Conservation (phyloP, 352 stramenopile species). For the Pythium vanterpoolii region DNA sequence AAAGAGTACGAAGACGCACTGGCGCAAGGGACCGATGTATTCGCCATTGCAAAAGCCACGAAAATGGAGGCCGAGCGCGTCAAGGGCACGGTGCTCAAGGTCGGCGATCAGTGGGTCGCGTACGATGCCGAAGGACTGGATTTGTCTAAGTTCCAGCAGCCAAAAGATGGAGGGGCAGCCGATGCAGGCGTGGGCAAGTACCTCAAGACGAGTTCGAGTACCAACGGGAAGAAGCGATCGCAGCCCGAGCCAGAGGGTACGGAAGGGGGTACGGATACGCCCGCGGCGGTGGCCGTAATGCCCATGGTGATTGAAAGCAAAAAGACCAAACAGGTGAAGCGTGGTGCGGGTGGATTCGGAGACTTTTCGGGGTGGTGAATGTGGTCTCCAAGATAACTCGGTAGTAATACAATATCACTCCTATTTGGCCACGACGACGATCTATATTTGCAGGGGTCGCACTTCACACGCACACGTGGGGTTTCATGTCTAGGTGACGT, state of each 20-base stretch:
- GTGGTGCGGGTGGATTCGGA: conserved; percentile 47
- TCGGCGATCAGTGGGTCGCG: conserved; percentile 73
- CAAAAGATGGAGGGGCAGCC: conserved; percentile 28
- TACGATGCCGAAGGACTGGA: conserved; percentile 69
- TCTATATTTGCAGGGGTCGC: background rate
- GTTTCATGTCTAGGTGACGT: too few relatives aligned
- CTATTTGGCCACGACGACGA: background rate
- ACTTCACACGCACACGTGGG: background rate
- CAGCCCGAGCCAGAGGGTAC: conserved; percentile 4
- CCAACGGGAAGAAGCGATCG: conserved; percentile 20
- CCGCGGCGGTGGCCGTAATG: conserved; percentile 10
- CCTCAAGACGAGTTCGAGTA: conserved; percentile 27
- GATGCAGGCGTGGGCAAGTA: conserved; percentile 72
- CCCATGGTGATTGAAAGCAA: conserved; percentile 70
- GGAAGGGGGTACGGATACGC: conserved; percentile 7
- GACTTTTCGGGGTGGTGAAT: conserved; percentile 75
- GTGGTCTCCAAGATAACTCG: background rate
- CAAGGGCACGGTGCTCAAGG: conserved; percentile 76
- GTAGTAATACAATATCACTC: background rate
- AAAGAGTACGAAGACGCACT: conserved; percentile 76
- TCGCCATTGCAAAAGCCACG: conserved; percentile 49
- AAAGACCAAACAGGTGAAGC: conserved; percentile 52
- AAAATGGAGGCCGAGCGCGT: conserved; percentile 46
- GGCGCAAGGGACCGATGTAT: conserved; percentile 48
- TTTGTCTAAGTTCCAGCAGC: conserved; percentile 43